A percentile compares a stretch with the other conserved stretches of the same genome.
Conservation (phyloP, 352 stramenopile species). For the Globisporangium middletonii region DNA sequence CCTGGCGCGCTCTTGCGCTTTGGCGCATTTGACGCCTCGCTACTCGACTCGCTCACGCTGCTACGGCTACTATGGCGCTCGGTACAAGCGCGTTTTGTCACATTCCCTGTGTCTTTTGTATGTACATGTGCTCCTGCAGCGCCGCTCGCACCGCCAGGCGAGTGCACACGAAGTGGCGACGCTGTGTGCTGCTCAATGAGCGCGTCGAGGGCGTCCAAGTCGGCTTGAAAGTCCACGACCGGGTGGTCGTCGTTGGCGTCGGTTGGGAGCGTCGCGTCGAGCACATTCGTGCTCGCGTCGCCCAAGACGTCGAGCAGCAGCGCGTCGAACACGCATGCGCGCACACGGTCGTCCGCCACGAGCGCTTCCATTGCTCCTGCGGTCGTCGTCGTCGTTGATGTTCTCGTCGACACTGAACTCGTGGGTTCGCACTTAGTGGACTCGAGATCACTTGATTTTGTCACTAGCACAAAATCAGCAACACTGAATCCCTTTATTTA, state of each 20-base stretch:
- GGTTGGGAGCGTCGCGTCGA: not conserved
- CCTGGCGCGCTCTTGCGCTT: constrained; percentile 6
- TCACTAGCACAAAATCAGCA: too few relatives aligned
- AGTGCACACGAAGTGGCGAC: not conserved
- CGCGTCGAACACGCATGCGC: constrained; percentile 1
- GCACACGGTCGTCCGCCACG: constrained; percentile 2
- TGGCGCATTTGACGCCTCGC: too few relatives aligned
- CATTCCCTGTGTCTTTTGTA: too few relatives aligned
- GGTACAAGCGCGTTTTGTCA: too few relatives aligned
- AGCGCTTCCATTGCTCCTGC: not conserved
- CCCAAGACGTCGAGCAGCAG: constrained; percentile 5
- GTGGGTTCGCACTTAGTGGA: too few relatives aligned
- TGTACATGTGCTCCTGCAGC: too few relatives aligned
- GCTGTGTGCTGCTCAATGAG: not conserved
- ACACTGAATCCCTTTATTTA: not conserved
- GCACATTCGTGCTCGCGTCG: not conserved
- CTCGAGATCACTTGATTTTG: too few relatives aligned
- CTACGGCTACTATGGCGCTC: not conserved
- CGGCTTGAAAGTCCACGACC: constrained; percentile 6
- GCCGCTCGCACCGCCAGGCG: not conserved
- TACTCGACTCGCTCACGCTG: not conserved
- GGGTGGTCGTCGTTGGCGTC: not conserved
- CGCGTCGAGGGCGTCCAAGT: constrained; percentile 6
- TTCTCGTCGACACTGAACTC: not conserved
- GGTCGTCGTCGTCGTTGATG: not conserved